These are phyloP conservation scores for Gigaspora rosea DNA, from an alignment of 192 early-diverging fungal genomes.

Conservation along the genomic window DNA sequence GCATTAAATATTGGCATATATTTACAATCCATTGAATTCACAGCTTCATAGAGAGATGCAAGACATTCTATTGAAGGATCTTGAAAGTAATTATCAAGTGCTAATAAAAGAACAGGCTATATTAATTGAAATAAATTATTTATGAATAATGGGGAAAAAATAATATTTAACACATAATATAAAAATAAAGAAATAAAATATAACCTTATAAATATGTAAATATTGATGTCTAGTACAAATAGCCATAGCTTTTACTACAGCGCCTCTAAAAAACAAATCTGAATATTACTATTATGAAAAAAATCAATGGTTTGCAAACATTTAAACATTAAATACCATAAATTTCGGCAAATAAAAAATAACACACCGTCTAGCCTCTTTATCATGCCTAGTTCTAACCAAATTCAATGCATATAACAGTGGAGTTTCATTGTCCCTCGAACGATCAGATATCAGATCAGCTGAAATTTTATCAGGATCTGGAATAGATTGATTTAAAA, in stretches of 20 bases:
- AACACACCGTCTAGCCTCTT: slow-evolving; percentile 64
- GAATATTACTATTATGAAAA: no score
- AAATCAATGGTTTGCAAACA: no score
- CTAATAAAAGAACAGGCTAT: slow-evolving; percentile 85
- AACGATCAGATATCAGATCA: slow-evolving; percentile 16
- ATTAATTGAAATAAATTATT: not conserved
- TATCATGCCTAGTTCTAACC: slow-evolving; percentile 88
- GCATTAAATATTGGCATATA: slow-evolving; percentile 76
- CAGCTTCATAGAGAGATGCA: slow-evolving; percentile 75
- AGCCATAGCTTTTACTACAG: slow-evolving; percentile 92
- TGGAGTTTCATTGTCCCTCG: slow-evolving; percentile 54
- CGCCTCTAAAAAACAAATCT: slow-evolving; percentile 60
- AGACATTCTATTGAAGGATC: slow-evolving; percentile 35
- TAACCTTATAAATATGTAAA: slow-evolving; percentile 84
- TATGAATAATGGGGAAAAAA: not conserved
- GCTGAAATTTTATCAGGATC: slow-evolving; percentile 47
- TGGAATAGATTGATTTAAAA: slow-evolving; percentile 75
- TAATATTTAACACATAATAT: no score
- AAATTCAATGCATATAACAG: slow-evolving; percentile 91
- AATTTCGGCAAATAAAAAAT: not conserved
- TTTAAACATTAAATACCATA: no score
- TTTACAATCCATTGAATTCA: slow-evolving; percentile 84
- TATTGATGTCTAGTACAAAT: slow-evolving; percentile 88
- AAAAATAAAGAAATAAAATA: not conserved
- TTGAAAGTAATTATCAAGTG: slow-evolving; percentile 90